These are phyloP conservation scores for Tephrocybe sp. DNA, from an alignment of 768 basidiomycete species.

Conservation along the genomic window DNA sequence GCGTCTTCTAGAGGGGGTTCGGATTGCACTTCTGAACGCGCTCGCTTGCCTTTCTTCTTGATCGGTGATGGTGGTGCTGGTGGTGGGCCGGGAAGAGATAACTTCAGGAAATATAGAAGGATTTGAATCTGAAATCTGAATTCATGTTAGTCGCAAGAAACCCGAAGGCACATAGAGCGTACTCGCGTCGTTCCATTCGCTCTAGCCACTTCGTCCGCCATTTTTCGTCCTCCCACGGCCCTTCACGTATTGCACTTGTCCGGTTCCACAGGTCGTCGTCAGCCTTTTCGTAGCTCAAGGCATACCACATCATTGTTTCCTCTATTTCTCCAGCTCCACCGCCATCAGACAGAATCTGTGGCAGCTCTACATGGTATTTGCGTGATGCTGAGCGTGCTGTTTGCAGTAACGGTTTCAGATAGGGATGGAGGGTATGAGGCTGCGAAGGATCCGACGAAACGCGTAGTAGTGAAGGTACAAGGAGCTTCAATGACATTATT, in stretches of 20 bases:
- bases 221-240: slow-evolving; percentile 46
- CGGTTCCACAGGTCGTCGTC: slow-evolving; percentile 27
- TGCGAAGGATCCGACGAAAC: slow-evolving; percentile 35
- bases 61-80: slow-evolving; percentile 29
- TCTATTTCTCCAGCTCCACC: slow-evolving; percentile 64
- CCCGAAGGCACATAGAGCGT: slow-evolving; percentile 12
- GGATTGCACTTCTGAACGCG: slow-evolving; percentile 20
- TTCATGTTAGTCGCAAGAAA: background rate
- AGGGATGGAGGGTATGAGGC: slow-evolving; percentile 54
- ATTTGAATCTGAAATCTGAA: slow-evolving; percentile 73
- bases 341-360: slow-evolving; percentile 53
- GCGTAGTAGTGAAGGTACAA: slow-evolving; percentile 56
- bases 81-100: slow-evolving; percentile 54
- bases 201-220: slow-evolving; percentile 60
- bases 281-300: slow-evolving; percentile 58
- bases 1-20: slow-evolving; percentile 42
- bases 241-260: slow-evolving; percentile 23
- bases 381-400: slow-evolving; percentile 49
- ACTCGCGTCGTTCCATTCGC: slow-evolving; percentile 70
- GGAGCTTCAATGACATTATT: slow-evolving; percentile 60
- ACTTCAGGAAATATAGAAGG: slow-evolving; percentile 61
- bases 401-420: slow-evolving; percentile 62
- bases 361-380: slow-evolving; percentile 67
- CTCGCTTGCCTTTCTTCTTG: slow-evolving; percentile 31
- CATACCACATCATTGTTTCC: slow-evolving; percentile 78